These are phyloP conservation scores for Coniferiporia sulphurascens DNA, from an alignment of 1,284 basidiomycete genomes.

Conservation along the genomic window DNA sequence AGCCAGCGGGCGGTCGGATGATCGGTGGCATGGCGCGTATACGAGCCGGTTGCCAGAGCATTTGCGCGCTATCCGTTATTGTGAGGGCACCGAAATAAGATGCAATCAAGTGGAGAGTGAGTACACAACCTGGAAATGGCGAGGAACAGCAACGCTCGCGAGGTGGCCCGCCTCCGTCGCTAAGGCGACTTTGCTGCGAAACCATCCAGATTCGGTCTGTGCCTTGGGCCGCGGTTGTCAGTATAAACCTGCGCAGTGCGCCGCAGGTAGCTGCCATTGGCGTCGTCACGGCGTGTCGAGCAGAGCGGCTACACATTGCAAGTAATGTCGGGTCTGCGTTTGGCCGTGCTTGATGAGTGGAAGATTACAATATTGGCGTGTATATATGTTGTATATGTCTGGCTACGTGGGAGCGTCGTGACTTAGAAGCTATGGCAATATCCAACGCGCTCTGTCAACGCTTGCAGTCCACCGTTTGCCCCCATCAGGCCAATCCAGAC, in stretches of 20 bases:
- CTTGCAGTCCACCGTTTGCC: background rate
- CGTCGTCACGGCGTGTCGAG: background rate
- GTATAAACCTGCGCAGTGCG: background rate
- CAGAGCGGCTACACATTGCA: too few relatives aligned
- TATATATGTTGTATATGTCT: background rate
- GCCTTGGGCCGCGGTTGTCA: background rate
- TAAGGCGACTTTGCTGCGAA: background rate
- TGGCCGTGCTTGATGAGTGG: too few relatives aligned
- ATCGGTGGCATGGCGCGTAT: constrained; percentile 6
- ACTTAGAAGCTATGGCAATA: background rate
- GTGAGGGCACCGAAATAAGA: constrained; percentile 5
- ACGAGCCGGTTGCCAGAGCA: constrained; percentile 19
- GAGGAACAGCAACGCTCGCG: background rate
- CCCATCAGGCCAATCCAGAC: background rate
- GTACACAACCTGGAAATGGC: background rate
- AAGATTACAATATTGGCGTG: background rate
- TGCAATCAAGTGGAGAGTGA: background rate
- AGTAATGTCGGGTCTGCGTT: too few relatives aligned
- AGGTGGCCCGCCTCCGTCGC: background rate
- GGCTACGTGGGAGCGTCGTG: background rate
- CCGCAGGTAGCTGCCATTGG: background rate
- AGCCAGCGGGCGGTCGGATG: background rate
- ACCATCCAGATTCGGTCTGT: background rate
- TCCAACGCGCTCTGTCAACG: background rate
- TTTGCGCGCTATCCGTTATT: constrained; percentile 16